phyloP scores from a whole-genome alignment of 129 eudicot genomes.

The Cynara cardunculus region DNA sequence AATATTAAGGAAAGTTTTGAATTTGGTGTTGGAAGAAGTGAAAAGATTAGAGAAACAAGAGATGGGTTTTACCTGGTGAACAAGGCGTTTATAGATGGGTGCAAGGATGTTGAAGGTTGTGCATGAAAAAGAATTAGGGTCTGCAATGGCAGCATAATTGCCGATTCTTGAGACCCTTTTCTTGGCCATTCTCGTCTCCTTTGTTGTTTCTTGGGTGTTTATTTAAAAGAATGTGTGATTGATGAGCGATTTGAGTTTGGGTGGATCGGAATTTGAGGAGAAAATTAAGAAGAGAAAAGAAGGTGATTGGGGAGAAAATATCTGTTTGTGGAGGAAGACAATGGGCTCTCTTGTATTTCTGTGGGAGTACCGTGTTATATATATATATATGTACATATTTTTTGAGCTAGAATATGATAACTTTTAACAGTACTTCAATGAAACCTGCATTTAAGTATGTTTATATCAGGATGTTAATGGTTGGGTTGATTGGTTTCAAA shows the following conservation, averaged over 20 bases:
- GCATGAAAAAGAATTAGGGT: constrained; percentile 60
- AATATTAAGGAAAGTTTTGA: neutral
- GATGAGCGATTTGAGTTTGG: neutral
- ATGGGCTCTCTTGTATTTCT: neutral
- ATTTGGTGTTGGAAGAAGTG: neutral
- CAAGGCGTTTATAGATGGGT: constrained; percentile 74
- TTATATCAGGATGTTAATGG: too few species aligned
- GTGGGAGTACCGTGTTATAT: neutral
- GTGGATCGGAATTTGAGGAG: neutral
- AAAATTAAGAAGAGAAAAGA: neutral
- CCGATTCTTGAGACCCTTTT: constrained; percentile 49
- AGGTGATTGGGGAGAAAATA: neutral
- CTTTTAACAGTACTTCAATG: too few species aligned
- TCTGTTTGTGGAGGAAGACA: neutral
- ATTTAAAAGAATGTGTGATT: neutral
- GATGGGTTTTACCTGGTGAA: constrained; percentile 44
- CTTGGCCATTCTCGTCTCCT: constrained; percentile 1
- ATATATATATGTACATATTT: too few species aligned
- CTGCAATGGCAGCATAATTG: constrained; percentile 56
- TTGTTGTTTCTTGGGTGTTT: constrained; percentile 38
- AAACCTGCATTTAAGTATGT: too few species aligned
- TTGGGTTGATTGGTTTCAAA: too few species aligned
- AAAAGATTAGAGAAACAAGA: neutral
- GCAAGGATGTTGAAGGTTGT: constrained; percentile 88
- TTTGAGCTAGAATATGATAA: too few species aligned